phyloP scores from a whole-genome alignment of 495 filamentous ascomycete species.

The Annulohypoxylon maeteangense region DNA sequence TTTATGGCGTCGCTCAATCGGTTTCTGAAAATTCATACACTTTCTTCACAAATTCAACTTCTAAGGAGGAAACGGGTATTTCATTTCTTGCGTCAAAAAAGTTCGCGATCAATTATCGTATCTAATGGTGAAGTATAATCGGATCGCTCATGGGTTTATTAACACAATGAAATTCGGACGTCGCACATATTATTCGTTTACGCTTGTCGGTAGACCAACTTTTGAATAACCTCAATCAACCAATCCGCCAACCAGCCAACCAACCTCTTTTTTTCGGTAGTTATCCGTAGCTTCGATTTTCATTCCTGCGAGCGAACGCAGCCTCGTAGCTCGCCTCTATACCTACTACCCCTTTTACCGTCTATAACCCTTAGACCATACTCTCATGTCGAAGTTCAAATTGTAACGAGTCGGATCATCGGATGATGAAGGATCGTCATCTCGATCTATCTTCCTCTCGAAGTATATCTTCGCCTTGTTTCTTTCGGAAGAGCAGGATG shows the following conservation, averaged over 20 bases:
- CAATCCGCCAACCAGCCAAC: not conserved
- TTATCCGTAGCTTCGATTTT: constrained; percentile 6
- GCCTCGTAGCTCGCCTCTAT: not conserved
- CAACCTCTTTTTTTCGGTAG: constrained; percentile 4
- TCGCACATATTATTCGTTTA: constrained; percentile 25
- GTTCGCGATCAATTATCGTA: constrained; percentile 1
- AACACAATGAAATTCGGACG: not conserved
- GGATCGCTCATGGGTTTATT: constrained; percentile 4
- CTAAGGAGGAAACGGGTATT: not conserved
- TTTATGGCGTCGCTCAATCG: not conserved
- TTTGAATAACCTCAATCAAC: constrained; percentile 4
- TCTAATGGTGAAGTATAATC: not conserved
- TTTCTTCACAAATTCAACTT: not conserved
- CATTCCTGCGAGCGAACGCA: not conserved
- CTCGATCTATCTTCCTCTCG: not conserved
- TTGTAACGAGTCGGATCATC: not conserved
- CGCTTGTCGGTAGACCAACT: not conserved
- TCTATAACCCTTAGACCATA: not conserved
- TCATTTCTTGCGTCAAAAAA: not conserved
- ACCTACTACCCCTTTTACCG: not conserved
- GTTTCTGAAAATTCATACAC: not conserved
- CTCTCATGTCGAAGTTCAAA: not conserved
- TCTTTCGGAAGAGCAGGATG: constrained; percentile 53
- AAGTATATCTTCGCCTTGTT: constrained; percentile 42
- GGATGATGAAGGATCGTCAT: not conserved